phyloP scores from a whole-genome alignment of 225 moss, liverwort and hornwort genomes.

The Marchantia paleacea region DNA sequence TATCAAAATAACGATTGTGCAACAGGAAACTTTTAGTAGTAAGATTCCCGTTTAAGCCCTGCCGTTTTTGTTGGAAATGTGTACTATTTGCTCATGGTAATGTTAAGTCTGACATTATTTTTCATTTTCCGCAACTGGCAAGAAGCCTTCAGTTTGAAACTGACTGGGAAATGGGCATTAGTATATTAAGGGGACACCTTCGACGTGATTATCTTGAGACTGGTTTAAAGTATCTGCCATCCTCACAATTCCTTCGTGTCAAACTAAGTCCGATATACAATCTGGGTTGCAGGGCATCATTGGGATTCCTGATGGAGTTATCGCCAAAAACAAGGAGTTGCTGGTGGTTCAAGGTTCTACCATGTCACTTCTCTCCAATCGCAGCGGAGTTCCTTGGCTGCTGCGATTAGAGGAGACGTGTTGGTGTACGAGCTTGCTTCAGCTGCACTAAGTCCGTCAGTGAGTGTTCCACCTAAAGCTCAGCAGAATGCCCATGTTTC shows the following conservation, averaged over 20 bases:
- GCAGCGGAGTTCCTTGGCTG: conserved; percentile 55
- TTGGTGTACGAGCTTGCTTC: conserved; percentile 62
- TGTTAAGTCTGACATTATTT: too few relatives aligned
- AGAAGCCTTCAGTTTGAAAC: not conserved
- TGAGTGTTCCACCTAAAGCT: conserved; percentile 49
- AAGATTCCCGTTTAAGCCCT: too few relatives aligned
- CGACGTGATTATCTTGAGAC: not conserved
- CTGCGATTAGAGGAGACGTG: conserved; percentile 56
- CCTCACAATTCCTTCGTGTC: not conserved
- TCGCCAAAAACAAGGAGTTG: conserved; percentile 47
- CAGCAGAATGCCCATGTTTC: conserved; percentile 63
- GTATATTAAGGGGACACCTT: not conserved
- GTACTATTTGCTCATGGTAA: too few relatives aligned
- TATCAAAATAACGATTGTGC: too few relatives aligned
- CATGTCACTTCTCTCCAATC: conserved; percentile 60
- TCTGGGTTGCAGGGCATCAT: conserved; percentile 46
- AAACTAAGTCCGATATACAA: not conserved
- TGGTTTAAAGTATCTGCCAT: not conserved
- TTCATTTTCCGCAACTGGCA: too few relatives aligned
- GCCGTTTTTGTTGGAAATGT: too few relatives aligned
- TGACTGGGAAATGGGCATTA: not conserved
- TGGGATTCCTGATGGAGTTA: conserved; percentile 55
- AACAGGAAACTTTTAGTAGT: too few relatives aligned
- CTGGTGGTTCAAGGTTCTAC: conserved; percentile 39
- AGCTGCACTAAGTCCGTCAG: conserved; percentile 44